Base-by-base conservation (phyloP, 805 yeast species). In the Candida maesae region DNA sequence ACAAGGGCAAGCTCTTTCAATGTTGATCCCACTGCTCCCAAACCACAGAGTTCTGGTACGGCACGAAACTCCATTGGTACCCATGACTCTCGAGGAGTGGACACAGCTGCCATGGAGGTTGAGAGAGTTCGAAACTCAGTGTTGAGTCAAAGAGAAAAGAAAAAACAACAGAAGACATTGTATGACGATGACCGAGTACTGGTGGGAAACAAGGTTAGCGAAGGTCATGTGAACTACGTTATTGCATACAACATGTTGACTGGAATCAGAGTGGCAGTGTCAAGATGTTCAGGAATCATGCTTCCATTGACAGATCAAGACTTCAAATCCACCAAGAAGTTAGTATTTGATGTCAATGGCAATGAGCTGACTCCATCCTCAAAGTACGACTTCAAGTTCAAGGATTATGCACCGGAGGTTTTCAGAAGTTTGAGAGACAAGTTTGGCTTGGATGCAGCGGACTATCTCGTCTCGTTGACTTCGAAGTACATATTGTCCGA, bases 161-260 rank as follows among this genome's bases (percentile, higher is more conserved):
- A 66, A 48, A 61, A 40, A 20, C 45, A 42, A 29, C 47, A 68
- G 34, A 63, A 56, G 43, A 68, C 67, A 13, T 58, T 63, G 30
- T 46, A 63, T 17, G 77, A 74, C 36, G 84, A 77, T 47, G 81
- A 76, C 36, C 68, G 61, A 21, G 90, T 81, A 4, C 61, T 81
- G 33, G 81, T 85, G 11, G 95, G 95, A 4, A 84, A 85, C 48
- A 81, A 81, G 51, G 90, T 88, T 29, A 76, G 83, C 47, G 98
- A 93, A 63, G 97, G 96, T 32, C 98, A 93, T 58, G 88, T 79
- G 37, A 93, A 90, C 61, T 93, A 83, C 55, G 86, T 89, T 20
- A 80, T 91, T 71, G 99, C 97, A 1, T 95, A 93, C 63, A 89
- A 91, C 61, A 91, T 93, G 97, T 73, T 95, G 43, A 90, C 98